Base-by-base conservation (phyloP, 2,329 filamentous ascomycete genomes). In the Metarhizium rileyi region DNA sequence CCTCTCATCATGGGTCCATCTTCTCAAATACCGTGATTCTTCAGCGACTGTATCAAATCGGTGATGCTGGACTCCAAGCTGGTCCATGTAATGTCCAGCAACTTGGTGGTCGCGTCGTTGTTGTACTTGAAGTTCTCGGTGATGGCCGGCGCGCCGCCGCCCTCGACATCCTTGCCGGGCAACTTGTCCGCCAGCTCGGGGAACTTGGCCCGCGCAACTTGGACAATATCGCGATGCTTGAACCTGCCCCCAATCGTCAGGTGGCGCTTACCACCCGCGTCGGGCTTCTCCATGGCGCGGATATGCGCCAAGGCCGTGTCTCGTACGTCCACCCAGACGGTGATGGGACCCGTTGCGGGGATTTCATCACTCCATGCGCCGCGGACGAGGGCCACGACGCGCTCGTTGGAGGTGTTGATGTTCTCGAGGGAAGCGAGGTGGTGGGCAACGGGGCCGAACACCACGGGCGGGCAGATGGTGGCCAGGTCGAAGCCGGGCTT, bases 1-100 rank as follows among this genome's bases (percentile, higher is more conserved):
- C 41, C 57, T 40, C 40, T 42, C 38, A n/a, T 23, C 14, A 23
- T 36, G 18, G 36, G 53, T 30, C 3, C 4, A 14, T 16, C 6
- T 23, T n/a, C 2, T 30, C 22, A 66, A 26, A 61, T 57, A 1
- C 58, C 60, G 46, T 70, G 60, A n/a, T 59, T 61, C 63, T 84
- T 74, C 58, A 89, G 63, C 28, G 77, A 83, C 65, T 78, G 78
- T 18, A 86, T 74, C 6, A 81, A 75, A 59, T 88, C 84, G 5
- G 75, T 69, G 26, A 84, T 71, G 26, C 71, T 76, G 66, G 20
- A 14, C 10, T 57, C 48, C 7, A 50, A 33, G 14, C 35, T 26
- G 14, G 42, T 50, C 48, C 48, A 46, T 25, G 46, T n/a, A 18
- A 46, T 26, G 3, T 35, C 42, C 42, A 49, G 22, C 8, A 27